These are phyloP conservation scores for Panicum virgatum DNA, from an alignment of 202 grass and related monocot species.

Conservation along the genomic window DNA sequence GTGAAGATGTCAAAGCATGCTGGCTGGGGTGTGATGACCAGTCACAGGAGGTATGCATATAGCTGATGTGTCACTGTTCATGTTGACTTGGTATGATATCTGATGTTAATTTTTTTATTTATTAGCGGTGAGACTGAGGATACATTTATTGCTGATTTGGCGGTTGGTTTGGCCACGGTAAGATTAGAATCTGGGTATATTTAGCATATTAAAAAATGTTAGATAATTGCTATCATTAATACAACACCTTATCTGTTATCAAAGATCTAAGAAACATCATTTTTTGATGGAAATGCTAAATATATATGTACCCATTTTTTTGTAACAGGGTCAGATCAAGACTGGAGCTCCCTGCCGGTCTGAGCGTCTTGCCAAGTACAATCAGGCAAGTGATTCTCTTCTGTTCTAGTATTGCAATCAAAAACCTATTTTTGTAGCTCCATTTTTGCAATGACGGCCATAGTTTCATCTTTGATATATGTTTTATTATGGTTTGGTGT, in stretches of 20 bases:
- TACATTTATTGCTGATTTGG: slow-evolving; percentile 88
- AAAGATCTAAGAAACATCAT: not conserved
- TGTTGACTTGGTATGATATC: not conserved
- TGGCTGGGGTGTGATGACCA: slow-evolving; percentile 89
- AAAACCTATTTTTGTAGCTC: not conserved
- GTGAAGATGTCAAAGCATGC: slow-evolving; percentile 88
- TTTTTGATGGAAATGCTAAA: not conserved
- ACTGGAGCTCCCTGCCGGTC: slow-evolving; percentile 80
- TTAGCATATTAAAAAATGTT: not conserved
- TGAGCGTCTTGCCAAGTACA: slow-evolving; percentile 87
- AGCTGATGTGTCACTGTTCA: not conserved
- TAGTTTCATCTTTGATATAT: not conserved
- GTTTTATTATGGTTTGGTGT: no score
- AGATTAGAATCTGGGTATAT: not conserved
- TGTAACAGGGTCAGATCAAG: slow-evolving; percentile 83
- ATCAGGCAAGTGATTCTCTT: slow-evolving; percentile 57
- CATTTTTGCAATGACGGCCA: not conserved
- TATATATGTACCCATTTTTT: not conserved
- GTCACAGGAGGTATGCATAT: slow-evolving; percentile 69
- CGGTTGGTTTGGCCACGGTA: slow-evolving; percentile 81
- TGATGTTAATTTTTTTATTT: slow-evolving; percentile 1
- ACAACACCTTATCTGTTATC: not conserved
- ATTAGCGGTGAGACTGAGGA: slow-evolving; percentile 91
- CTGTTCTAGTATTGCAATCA: not conserved
- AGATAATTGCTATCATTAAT: not conserved